phyloP scores from a whole-genome alignment of 129 eudicot genomes.

The Flaveria sonorensis region DNA sequence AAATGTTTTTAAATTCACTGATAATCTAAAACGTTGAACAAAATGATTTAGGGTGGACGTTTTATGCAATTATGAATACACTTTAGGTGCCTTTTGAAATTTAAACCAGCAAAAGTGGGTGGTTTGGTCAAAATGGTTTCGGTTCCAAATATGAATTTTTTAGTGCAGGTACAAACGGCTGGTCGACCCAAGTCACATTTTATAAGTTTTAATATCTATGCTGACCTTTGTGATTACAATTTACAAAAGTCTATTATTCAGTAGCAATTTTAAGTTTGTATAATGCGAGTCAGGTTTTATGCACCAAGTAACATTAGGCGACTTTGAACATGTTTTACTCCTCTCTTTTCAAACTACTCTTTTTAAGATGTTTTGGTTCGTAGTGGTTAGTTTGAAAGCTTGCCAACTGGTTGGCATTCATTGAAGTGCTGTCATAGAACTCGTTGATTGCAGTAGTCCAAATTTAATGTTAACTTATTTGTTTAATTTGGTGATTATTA shows the following conservation, averaged over 20 bases:
- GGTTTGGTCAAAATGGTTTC: neutral
- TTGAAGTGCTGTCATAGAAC: neutral
- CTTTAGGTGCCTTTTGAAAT: neutral
- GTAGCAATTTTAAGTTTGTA: neutral
- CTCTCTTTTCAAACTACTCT: too few relatives aligned
- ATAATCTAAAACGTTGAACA: neutral
- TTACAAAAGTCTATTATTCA: neutral
- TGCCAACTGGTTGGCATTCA: too few relatives aligned
- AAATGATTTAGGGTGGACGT: neutral
- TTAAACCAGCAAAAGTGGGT: too few relatives aligned
- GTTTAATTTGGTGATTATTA: neutral
- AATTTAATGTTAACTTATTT: neutral
- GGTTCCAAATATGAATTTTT: neutral
- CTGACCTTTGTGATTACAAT: neutral
- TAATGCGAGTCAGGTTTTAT: neutral
- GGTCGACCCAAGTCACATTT: neutral
- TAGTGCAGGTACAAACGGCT: neutral
- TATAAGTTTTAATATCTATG: neutral
- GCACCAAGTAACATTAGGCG: neutral
- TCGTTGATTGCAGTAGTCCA: neutral
- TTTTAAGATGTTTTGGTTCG: too few relatives aligned
- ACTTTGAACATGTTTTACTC: neutral
- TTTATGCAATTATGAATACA: neutral
- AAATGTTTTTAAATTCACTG: neutral
- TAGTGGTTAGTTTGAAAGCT: too few relatives aligned